Percentiles rank a stretch among this genome's conserved stretches.
phyloP scores from a whole-genome alignment of 768 basidiomycete genomes.

The Tephrocybe sp. region DNA sequence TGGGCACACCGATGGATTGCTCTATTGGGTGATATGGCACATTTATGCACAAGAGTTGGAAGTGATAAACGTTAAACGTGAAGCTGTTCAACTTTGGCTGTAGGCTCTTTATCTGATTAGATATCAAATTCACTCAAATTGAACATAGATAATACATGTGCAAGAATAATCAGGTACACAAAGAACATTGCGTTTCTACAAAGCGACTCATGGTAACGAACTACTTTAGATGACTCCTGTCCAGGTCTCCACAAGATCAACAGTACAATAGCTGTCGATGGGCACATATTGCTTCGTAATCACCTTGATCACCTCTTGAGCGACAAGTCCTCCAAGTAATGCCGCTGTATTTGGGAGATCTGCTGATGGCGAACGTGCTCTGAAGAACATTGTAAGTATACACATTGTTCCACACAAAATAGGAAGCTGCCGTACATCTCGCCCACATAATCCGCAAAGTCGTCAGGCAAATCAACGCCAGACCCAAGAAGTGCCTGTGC shows the following conservation, averaged over 20 bases:
- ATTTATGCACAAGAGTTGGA: too few species aligned
- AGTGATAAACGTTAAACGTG: too few species aligned
- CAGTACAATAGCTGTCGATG: conserved; percentile 77
- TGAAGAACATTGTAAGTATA: conserved; percentile 29
- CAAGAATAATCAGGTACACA: too few species aligned
- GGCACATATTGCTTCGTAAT: conserved; percentile 96
- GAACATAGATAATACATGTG: too few species aligned
- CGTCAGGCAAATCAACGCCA: conserved; percentile 50
- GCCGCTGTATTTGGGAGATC: conserved; percentile 94
- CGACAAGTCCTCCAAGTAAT: conserved; percentile 89
- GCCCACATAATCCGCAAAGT: conserved; percentile 60
- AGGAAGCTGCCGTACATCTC: conserved; percentile 64
- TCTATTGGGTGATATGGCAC: too few species aligned
- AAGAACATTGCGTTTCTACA: too few species aligned
- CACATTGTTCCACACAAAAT: neutral
- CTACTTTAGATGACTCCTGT: conserved; percentile 52
- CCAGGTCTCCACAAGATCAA: conserved; percentile 84
- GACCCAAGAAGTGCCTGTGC: conserved; percentile 51
- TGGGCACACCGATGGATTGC: too few species aligned
- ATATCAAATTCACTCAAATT: too few species aligned
- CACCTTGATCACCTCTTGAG: conserved; percentile 97
- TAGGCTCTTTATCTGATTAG: too few species aligned
- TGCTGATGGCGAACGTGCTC: conserved; percentile 76
- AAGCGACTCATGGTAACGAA: neutral
- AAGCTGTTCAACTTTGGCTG: too few species aligned